Conservation (phyloP, 495 filamentous ascomycete species). For the Aspergillus kassunensis region DNA sequence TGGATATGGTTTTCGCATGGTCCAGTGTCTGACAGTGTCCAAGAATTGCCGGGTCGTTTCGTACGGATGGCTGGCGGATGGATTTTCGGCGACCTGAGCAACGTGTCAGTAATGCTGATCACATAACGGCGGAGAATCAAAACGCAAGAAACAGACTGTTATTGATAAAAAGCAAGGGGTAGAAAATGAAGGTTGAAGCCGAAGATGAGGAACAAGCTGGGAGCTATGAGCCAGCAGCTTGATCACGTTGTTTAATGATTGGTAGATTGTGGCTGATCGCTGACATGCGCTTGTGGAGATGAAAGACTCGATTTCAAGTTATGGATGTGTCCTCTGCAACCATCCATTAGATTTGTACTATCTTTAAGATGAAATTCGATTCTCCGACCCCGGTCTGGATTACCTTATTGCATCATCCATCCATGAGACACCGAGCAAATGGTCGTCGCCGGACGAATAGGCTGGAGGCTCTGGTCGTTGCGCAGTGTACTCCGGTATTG, state of each 20-base stretch:
- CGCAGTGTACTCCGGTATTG: neutral
- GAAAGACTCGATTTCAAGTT: conserved; percentile 1
- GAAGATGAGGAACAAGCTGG: neutral
- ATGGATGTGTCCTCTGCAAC: conserved; percentile 2
- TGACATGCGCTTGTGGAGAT: conserved; percentile 18
- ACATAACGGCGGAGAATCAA: conserved; percentile 3
- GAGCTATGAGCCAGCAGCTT: conserved; percentile 17
- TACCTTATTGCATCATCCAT: neutral
- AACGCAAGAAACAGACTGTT: neutral
- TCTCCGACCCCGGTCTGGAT: neutral
- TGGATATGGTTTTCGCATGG: neutral
- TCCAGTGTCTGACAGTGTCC: neutral
- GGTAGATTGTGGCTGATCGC: conserved; percentile 13
- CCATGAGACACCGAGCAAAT: too few species aligned
- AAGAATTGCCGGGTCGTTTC: neutral
- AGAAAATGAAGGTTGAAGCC: neutral
- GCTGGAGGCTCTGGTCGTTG: neutral
- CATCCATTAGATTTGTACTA: too few species aligned
- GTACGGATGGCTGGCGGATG: too few species aligned
- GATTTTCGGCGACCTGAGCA: neutral
- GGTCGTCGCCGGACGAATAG: neutral
- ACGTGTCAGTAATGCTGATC: conserved; percentile 2
- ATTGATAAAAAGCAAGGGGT: neutral
- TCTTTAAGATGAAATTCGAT: too few species aligned
- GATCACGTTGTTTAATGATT: conserved; percentile 29